A percentile compares a stretch with the other conserved stretches of the same genome.
phyloP scores from a whole-genome alignment of 148 eudicot genomes.

The Nyssa sinensis region DNA sequence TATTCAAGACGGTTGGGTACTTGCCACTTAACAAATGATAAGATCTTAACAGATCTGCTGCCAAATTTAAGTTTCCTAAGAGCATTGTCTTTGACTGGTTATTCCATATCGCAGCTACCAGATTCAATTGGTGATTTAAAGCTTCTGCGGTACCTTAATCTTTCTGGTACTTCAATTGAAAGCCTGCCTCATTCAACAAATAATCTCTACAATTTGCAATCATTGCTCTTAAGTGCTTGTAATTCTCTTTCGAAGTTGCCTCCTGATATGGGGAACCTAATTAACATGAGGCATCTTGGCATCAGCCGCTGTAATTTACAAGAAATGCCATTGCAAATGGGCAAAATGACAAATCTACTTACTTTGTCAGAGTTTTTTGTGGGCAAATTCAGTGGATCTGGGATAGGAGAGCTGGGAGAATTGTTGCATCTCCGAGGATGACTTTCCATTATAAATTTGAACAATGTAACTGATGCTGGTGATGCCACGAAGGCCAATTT shows the following conservation, averaged over 20 bases:
- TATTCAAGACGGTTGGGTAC: not conserved
- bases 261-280: not conserved
- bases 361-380: slow-evolving; percentile 17
- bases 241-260: slow-evolving; percentile 13
- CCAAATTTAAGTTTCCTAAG: slow-evolving; percentile 17
- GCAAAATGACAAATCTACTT: slow-evolving; percentile 12
- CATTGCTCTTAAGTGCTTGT: slow-evolving; percentile 17
- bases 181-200: slow-evolving; percentile 14
- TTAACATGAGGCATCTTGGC: slow-evolving; percentile 15
- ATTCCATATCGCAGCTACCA: not conserved
- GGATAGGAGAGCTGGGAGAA: not conserved
- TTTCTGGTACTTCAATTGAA: slow-evolving; percentile 7
- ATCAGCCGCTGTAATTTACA: slow-evolving; percentile 14
- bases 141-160: slow-evolving; percentile 28
- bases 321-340: slow-evolving; percentile 17
- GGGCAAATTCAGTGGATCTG: not conserved
- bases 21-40: not conserved
- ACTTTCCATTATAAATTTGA: not conserved
- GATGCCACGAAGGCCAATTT: not conserved
- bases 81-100: slow-evolving; percentile 17
- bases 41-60: not conserved
- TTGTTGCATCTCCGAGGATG: not conserved
- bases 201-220: slow-evolving; percentile 22
- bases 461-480: not conserved
- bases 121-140: slow-evolving; percentile 19